Percentiles rank a stretch among this genome's conserved stretches.
Evolutionary conservation across 2,329 filamentous ascomycete species (phyloP).

Genomic region (Xylaria hypoxylon): DNA sequence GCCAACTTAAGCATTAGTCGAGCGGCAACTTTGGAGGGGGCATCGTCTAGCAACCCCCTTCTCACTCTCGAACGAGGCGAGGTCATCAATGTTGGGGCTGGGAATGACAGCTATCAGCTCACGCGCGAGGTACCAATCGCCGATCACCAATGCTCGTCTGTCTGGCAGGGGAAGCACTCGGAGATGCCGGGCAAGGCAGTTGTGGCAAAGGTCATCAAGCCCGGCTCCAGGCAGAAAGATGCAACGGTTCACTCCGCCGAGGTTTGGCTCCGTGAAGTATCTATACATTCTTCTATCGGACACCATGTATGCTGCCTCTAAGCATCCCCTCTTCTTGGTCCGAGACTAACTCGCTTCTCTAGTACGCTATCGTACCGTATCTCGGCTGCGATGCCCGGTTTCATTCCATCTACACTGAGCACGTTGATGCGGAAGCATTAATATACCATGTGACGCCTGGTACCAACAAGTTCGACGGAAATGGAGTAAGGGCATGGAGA

Average conservation of each 20-base stretch:
- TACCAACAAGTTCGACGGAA: constrained; percentile 16
- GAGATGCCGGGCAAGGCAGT: neutral
- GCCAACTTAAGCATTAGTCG: neutral
- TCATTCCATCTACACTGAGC: constrained; percentile 17
- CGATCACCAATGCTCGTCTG: neutral
- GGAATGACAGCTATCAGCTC: constrained; percentile 8
- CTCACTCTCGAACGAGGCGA: constrained; percentile 2
- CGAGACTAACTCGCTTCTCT: neutral
- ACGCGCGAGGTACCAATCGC: neutral
- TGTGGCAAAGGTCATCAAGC: constrained; percentile 22
- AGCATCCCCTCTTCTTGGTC: neutral
- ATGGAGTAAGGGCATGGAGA: constrained; percentile 11
- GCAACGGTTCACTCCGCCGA: constrained; percentile 9
- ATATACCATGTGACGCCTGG: neutral
- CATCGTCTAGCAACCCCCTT: constrained; percentile 1
- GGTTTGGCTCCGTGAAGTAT: constrained; percentile 17
- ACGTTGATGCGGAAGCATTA: constrained; percentile 6
- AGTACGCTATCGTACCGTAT: constrained; percentile 8
- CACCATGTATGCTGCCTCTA: constrained; percentile 15
- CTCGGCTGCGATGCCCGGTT: constrained; percentile 27
- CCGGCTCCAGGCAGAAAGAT: neutral
- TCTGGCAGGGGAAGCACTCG: constrained; percentile 15
- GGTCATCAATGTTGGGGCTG: neutral
- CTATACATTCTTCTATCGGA: constrained; percentile 20
- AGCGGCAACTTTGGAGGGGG: neutral